phyloP scores from a whole-genome alignment of 169 alveolate species.

The Plasmodium relictum region DNA sequence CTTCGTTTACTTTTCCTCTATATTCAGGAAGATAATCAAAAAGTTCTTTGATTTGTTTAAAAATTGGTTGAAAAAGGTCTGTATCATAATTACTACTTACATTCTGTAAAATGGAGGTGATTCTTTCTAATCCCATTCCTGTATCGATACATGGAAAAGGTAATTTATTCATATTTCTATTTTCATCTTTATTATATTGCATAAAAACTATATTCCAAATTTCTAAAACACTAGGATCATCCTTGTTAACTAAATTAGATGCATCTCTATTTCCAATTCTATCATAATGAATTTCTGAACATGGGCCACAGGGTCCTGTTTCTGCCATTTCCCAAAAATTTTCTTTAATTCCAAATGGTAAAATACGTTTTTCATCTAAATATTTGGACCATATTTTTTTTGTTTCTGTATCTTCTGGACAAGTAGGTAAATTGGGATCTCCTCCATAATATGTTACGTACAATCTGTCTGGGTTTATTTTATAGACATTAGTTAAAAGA shows the following conservation, averaged over 20 bases:
- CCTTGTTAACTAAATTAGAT: slow-evolving; percentile 91
- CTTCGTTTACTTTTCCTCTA: slow-evolving; percentile 90
- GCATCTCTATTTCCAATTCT: slow-evolving; percentile 94
- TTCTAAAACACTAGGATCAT: slow-evolving; percentile 95
- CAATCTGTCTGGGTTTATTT: slow-evolving; percentile 87
- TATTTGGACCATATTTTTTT: slow-evolving; percentile 91
- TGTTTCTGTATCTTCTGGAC: slow-evolving; percentile 92
- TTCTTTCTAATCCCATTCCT: slow-evolving; percentile 96
- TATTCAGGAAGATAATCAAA: slow-evolving; percentile 86
- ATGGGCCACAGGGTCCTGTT: slow-evolving; percentile 98
- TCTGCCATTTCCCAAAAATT: slow-evolving; percentile 99
- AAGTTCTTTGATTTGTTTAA: slow-evolving; percentile 87
- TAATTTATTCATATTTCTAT: slow-evolving; percentile 89
- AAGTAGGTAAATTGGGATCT: slow-evolving; percentile 90
- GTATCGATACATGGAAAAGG: slow-evolving; percentile 96
- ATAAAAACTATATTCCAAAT: slow-evolving; percentile 96
- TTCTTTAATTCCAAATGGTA: slow-evolving; percentile 93
- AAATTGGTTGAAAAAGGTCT: slow-evolving; percentile 91
- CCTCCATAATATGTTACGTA: slow-evolving; percentile 97
- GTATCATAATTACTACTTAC: slow-evolving; percentile 94
- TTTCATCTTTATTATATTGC: slow-evolving; percentile 94
- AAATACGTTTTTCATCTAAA: slow-evolving; percentile 85
- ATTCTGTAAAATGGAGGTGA: slow-evolving; percentile 90
- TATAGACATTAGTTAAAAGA: slow-evolving; percentile 91
- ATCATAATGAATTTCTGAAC: slow-evolving; percentile 96